These are phyloP conservation scores for Panus rudis DNA, from an alignment of 768 basidiomycete species.

Conservation along the genomic window DNA sequence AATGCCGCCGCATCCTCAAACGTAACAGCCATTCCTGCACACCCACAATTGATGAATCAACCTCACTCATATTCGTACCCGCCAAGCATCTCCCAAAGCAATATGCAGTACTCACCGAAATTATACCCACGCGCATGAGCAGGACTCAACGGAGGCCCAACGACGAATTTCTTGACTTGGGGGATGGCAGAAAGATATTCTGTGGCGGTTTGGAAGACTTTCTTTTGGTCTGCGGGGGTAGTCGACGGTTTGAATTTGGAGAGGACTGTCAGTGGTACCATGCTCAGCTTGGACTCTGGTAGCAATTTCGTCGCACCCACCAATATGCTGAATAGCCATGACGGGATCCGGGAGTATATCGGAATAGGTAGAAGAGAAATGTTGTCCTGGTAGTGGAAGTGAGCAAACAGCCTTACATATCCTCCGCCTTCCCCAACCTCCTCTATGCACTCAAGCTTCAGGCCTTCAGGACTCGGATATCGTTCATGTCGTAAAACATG, in stretches of 20 bases:
- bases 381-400: neutral
- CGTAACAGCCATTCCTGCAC: neutral
- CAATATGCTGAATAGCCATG: neutral
- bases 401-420: neutral
- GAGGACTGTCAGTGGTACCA: neutral
- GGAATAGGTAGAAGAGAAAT: neutral
- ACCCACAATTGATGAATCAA: neutral
- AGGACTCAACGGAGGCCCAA: neutral
- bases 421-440: too few relatives aligned
- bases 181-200: neutral
- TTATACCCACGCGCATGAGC: neutral
- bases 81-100: neutral
- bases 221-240: neutral
- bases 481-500: neutral
- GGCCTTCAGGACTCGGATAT: neutral
- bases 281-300: neutral
- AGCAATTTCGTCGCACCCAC: neutral
- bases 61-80: neutral
- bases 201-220: neutral
- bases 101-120: neutral
- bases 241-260: neutral
- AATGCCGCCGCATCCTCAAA: neutral
- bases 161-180: neutral
- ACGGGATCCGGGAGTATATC: too few relatives aligned
- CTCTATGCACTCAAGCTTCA: too few relatives aligned